A percentile compares a stretch with the other conserved stretches of the same genome.
Conservation (phyloP, 306 rosid genomes). For the Vachellia collinsii region DNA sequence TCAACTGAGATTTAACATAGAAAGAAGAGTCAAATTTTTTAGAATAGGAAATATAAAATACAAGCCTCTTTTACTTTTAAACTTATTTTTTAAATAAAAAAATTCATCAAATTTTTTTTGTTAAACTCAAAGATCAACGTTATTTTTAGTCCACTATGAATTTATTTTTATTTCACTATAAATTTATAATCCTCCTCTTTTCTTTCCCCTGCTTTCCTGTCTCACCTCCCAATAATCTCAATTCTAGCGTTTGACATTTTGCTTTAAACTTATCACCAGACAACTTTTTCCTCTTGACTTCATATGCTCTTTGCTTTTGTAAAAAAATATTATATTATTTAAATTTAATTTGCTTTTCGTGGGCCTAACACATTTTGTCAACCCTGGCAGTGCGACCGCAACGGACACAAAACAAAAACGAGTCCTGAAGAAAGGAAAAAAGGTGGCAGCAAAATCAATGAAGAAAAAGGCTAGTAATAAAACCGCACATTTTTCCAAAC, state of each 20-base stretch:
- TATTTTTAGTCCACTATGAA: background rate
- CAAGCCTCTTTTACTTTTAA: too few relatives aligned
- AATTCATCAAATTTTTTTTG: background rate
- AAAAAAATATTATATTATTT: too few relatives aligned
- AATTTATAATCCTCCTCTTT: background rate
- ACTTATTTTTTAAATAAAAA: too few relatives aligned
- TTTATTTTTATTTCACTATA: too few relatives aligned
- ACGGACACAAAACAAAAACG: background rate
- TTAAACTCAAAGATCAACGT: background rate
- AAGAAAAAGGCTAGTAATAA: background rate
- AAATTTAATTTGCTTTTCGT: too few relatives aligned
- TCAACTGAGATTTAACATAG: too few relatives aligned
- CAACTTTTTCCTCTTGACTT: too few relatives aligned
- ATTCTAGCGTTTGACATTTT: background rate
- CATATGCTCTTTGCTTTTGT: too few relatives aligned
- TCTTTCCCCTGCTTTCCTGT: background rate
- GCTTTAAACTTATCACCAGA: background rate
- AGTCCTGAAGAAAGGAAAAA: background rate
- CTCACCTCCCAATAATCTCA: background rate
- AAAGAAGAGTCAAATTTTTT: too few relatives aligned
- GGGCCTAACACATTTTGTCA: background rate
- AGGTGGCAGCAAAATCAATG: background rate
- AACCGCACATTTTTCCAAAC: background rate
- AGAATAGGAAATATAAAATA: too few relatives aligned
- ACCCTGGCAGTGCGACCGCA: background rate